Conservation (phyloP, 2,329 filamentous ascomycete genomes). For the Fusarium verticillioides region DNA sequence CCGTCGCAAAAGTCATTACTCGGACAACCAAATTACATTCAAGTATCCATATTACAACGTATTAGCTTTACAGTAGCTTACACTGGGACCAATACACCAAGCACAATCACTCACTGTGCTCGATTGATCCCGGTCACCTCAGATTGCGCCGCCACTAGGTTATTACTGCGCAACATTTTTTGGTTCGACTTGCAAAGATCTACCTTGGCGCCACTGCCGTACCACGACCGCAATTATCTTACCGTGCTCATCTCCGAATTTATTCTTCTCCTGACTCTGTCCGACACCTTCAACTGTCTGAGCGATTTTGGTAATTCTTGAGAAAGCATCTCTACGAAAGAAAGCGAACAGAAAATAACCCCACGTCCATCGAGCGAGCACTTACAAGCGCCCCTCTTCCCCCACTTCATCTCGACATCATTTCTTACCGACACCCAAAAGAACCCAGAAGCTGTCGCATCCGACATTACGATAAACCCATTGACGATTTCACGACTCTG, state of each 20-base stretch:
- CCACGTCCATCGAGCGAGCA: slow-evolving; percentile 23
- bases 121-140: slow-evolving; percentile 21
- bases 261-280: not conserved
- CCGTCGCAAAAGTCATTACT: slow-evolving; percentile 23
- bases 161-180: slow-evolving; percentile 35
- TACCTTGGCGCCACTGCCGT: slow-evolving; percentile 30
- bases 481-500: slow-evolving; percentile 23
- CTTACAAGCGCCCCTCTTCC: slow-evolving; percentile 40
- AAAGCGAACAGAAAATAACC: not conserved
- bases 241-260: slow-evolving; percentile 1
- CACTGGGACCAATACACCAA: slow-evolving; percentile 20
- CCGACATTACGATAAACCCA: slow-evolving; percentile 11
- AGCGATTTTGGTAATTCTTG: slow-evolving; percentile 4
- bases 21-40: slow-evolving; percentile 19
- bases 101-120: not conserved
- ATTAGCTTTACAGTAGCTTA: slow-evolving; percentile 15
- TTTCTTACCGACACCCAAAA: slow-evolving; percentile 16
- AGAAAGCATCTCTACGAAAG: not conserved
- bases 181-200: slow-evolving; percentile 37
- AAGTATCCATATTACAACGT: slow-evolving; percentile 7
- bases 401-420: slow-evolving; percentile 29
- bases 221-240: slow-evolving; percentile 18
- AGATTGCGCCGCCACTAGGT: slow-evolving; percentile 31
- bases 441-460: slow-evolving; percentile 24
- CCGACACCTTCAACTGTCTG: not conserved